phyloP scores from a whole-genome alignment of 2,329 filamentous ascomycete genomes.

The Apiospora arundinis region DNA sequence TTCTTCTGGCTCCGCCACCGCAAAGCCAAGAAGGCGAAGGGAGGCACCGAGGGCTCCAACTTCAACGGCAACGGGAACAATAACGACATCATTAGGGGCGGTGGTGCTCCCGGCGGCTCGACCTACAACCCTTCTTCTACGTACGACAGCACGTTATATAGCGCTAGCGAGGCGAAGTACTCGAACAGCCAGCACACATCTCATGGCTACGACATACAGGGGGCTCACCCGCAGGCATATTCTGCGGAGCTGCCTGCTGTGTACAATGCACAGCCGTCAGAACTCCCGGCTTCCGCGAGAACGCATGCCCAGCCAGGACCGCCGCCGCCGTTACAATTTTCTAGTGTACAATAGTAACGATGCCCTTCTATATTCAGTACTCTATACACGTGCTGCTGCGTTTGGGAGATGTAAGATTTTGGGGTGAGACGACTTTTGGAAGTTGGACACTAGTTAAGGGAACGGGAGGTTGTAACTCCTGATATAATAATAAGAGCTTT shows the following conservation, averaged over 20 bases:
- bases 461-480: not conserved
- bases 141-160: not conserved
- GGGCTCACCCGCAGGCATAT: too few relatives aligned
- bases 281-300: not conserved
- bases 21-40: not conserved
- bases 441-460: not conserved
- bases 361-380: too few relatives aligned
- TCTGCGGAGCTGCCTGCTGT: not conserved
- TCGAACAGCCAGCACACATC: not conserved
- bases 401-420: not conserved
- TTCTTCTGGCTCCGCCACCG: conserved; percentile 31
- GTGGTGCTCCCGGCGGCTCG: not conserved
- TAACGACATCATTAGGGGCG: not conserved
- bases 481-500: not conserved
- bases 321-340: too few relatives aligned
- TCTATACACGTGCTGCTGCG: not conserved
- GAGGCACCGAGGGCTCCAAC: not conserved
- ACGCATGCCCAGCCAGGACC: too few relatives aligned
- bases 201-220: not conserved
- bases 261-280: not conserved
- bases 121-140: not conserved
- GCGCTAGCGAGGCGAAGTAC: not conserved
- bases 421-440: not conserved
- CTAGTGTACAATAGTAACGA: too few relatives aligned
- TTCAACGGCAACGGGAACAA: not conserved